Evolutionary conservation across 441 rosid genomes (phyloP).

Genomic region (Pelargonium cotyledonis): DNA sequence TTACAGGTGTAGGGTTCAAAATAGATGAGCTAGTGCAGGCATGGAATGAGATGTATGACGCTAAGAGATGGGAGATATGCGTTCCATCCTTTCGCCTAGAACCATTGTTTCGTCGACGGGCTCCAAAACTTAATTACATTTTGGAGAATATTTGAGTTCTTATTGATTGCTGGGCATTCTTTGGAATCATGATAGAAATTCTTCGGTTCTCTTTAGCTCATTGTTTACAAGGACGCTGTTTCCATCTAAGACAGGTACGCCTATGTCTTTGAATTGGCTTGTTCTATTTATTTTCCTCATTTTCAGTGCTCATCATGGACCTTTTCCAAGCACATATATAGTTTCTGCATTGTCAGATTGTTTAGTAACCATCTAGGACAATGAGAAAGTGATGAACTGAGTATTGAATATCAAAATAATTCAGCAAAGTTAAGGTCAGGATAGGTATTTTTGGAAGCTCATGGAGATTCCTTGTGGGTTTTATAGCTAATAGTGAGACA

Average conservation of each 20-base stretch:
- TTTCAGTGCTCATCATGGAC: not conserved
- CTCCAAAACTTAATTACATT: conserved; percentile 20
- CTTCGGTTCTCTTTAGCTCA: not conserved
- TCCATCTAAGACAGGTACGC: not conserved
- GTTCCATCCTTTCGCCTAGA: conserved; percentile 49
- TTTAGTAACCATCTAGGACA: not conserved
- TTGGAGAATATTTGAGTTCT: conserved; percentile 3
- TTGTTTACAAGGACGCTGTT: not conserved
- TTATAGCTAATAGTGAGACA: too few relatives aligned
- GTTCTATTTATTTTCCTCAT: not conserved
- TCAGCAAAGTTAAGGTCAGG: too few relatives aligned
- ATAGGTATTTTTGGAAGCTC: too few relatives aligned
- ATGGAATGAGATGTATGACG: conserved; percentile 52
- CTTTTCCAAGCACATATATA: not conserved
- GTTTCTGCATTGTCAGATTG: not conserved
- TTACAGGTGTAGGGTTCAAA: conserved; percentile 17
- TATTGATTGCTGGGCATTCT: not conserved
- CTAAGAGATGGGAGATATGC: conserved; percentile 40
- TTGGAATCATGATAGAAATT: not conserved
- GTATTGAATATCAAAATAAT: too few relatives aligned
- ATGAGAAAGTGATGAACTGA: too few relatives aligned
- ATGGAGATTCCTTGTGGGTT: too few relatives aligned
- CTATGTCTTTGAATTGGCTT: not conserved
- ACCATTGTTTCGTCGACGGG: conserved; percentile 42
- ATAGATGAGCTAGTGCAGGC: conserved; percentile 50